Evolutionary conservation across 805 yeast genomes (phyloP).

Genomic region (Clavispora asparagi): DNA sequence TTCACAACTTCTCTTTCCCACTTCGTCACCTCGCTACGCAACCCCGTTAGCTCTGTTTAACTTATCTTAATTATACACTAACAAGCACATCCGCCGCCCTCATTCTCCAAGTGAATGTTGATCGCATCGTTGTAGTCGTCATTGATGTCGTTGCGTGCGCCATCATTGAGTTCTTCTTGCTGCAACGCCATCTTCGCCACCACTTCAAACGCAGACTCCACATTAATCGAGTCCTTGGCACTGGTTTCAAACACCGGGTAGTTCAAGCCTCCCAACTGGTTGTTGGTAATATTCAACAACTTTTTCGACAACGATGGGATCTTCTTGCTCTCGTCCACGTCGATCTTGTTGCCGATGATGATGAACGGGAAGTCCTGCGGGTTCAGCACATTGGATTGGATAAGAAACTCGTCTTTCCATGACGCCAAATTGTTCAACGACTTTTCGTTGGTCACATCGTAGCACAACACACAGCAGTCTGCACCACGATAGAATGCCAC

Average conservation of each 20-base stretch:
- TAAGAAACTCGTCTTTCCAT: constrained; percentile 93
- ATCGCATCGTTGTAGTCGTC: constrained; percentile 97
- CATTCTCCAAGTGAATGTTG: constrained; percentile 87
- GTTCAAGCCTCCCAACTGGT: constrained; percentile 56
- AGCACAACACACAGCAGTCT: constrained; percentile 94
- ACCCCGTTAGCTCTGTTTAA: no score
- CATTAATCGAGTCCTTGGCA: constrained; percentile 94
- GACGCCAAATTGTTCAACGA: constrained; percentile 83
- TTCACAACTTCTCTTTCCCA: no score
- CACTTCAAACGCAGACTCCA: constrained; percentile 92
- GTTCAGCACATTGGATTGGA: constrained; percentile 88
- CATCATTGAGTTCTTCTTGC: constrained; percentile 89
- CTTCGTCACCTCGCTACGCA: no score
- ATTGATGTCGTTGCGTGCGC: constrained; percentile 46
- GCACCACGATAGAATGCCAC: constrained; percentile 98
- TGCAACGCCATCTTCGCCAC: constrained; percentile 93
- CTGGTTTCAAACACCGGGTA: constrained; percentile 92
- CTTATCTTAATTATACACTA: constrained; percentile 18
- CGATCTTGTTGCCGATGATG: constrained; percentile 90
- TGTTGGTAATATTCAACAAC: constrained; percentile 40
- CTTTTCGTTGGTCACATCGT: constrained; percentile 92
- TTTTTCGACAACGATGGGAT: constrained; percentile 54
- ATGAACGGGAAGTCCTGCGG: constrained; percentile 97
- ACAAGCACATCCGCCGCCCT: constrained; percentile 71
- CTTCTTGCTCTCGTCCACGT: constrained; percentile 86